Conservation (phyloP, 345 rosid species). For the Viola odorata region DNA sequence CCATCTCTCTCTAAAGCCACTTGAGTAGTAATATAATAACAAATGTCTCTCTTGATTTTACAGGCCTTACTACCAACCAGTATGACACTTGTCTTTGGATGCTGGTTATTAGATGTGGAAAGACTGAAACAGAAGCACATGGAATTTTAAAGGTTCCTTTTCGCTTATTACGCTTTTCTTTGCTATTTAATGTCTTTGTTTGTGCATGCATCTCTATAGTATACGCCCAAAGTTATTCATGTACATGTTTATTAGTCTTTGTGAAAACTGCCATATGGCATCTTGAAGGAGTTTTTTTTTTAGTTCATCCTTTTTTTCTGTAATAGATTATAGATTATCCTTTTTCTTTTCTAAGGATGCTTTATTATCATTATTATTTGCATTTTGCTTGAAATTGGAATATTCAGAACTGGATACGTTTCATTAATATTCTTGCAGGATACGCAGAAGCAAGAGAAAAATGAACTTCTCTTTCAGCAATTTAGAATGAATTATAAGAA, state of each 20-base stretch:
- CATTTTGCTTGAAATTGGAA: no score
- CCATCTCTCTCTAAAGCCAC: no score
- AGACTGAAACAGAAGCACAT: constrained; percentile 48
- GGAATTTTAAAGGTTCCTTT: constrained; percentile 55
- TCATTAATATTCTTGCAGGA: constrained; percentile 40
- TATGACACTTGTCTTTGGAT: constrained; percentile 71
- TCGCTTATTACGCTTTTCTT: background rate
- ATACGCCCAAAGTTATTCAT: no score
- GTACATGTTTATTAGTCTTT: background rate
- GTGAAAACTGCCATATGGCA: background rate
- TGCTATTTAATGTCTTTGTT: background rate
- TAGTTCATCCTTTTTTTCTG: background rate
- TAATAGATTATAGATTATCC: background rate
- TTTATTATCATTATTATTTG: background rate
- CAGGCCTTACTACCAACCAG: constrained; percentile 71
- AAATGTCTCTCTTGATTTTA: constrained; percentile 7
- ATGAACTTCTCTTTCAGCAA: constrained; percentile 74
- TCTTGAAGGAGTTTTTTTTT: background rate
- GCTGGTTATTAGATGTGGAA: constrained; percentile 55
- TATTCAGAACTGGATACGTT: background rate
- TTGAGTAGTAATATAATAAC: background rate
- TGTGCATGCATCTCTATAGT: background rate
- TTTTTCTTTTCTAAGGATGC: background rate
- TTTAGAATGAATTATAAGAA: constrained; percentile 74
- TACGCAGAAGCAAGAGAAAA: constrained; percentile 67